A percentile compares a stretch with the other conserved stretches of the same genome.
Conservation (phyloP, 495 filamentous ascomycete species). For the Penicillium mononematosum region DNA sequence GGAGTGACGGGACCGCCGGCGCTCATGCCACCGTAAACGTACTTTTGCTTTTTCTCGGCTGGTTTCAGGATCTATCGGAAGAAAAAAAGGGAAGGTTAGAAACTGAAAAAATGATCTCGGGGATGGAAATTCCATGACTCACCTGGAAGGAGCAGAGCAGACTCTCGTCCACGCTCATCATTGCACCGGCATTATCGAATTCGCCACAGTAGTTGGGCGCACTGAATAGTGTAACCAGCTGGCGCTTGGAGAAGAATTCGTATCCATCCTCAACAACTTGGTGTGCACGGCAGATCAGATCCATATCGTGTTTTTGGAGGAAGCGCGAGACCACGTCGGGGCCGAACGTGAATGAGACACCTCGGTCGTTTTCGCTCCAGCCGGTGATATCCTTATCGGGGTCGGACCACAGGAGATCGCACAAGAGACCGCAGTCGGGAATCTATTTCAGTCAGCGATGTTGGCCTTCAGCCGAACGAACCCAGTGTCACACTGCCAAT, state of each 20-base stretch:
- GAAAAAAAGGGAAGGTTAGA: slow-evolving; percentile 13
- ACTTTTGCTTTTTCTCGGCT: slow-evolving; percentile 99
- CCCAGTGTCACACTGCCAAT: slow-evolving; percentile 32
- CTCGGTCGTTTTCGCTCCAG: slow-evolving; percentile 98
- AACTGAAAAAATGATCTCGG: not conserved
- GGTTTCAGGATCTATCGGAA: slow-evolving; percentile 86
- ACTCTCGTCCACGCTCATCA: slow-evolving; percentile 99
- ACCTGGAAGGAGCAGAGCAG: slow-evolving; percentile 99
- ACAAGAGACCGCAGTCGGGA: slow-evolving; percentile 95
- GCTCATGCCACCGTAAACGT: slow-evolving; percentile 89
- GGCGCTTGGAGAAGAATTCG: slow-evolving; percentile 98
- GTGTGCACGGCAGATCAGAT: slow-evolving; percentile 97
- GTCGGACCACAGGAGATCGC: slow-evolving; percentile 97
- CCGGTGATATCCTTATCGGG: slow-evolving; percentile 99
- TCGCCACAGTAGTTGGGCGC: slow-evolving; percentile 99
- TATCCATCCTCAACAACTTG: slow-evolving; percentile 99
- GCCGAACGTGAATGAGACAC: slow-evolving; percentile 98
- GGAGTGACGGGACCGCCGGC: slow-evolving; percentile 83
- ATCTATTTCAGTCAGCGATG: slow-evolving; percentile 69
- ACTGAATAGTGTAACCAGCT: slow-evolving; percentile 96
- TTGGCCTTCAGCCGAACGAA: slow-evolving; percentile 40
- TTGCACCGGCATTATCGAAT: slow-evolving; percentile 98
- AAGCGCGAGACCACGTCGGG: slow-evolving; percentile 99
- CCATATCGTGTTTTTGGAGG: slow-evolving; percentile 99
- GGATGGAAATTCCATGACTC: slow-evolving; percentile 9